Evolutionary conservation across 495 filamentous ascomycete genomes (phyloP).

Genomic region (Cercophora sp.): DNA sequence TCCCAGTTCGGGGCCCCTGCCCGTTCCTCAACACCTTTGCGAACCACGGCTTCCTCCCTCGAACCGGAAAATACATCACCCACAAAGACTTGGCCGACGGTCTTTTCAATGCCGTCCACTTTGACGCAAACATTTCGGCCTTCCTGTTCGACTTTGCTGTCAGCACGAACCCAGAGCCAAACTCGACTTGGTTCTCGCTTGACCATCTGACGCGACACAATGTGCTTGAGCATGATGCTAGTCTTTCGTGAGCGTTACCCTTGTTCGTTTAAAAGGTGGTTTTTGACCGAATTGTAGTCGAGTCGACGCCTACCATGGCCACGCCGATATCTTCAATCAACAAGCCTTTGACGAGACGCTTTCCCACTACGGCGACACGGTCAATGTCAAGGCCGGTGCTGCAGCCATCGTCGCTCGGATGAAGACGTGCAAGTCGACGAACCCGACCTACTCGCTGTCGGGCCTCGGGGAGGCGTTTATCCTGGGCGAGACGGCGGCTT

Average conservation of each 20-base stretch:
- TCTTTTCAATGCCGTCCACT: slow-evolving; percentile 14
- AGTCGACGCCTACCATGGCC: not conserved
- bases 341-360: slow-evolving; percentile 44
- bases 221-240: slow-evolving; percentile 1
- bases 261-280: slow-evolving; percentile 31
- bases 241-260: slow-evolving; percentile 21
- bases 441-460: slow-evolving; percentile 38
- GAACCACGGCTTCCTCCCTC: slow-evolving; percentile 51
- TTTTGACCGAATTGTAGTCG: not conserved
- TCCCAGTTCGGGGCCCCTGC: slow-evolving; percentile 34
- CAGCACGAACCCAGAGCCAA: slow-evolving; percentile 3
- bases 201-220: slow-evolving; percentile 1
- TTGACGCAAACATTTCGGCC: slow-evolving; percentile 27
- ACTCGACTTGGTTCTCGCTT: not conserved
- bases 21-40: slow-evolving; percentile 51
- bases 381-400: slow-evolving; percentile 37
- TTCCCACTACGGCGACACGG: slow-evolving; percentile 35
- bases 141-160: slow-evolving; percentile 34
- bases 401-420: slow-evolving; percentile 41
- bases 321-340: slow-evolving; percentile 41
- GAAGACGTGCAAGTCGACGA: slow-evolving; percentile 40
- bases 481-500: slow-evolving; percentile 44
- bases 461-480: slow-evolving; percentile 35
- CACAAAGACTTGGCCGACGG: slow-evolving; percentile 4
- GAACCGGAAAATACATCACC: slow-evolving; percentile 34